These are phyloP conservation scores for Didymella pomorum DNA, from an alignment of 2,329 filamentous ascomycete species.

Conservation along the genomic window DNA sequence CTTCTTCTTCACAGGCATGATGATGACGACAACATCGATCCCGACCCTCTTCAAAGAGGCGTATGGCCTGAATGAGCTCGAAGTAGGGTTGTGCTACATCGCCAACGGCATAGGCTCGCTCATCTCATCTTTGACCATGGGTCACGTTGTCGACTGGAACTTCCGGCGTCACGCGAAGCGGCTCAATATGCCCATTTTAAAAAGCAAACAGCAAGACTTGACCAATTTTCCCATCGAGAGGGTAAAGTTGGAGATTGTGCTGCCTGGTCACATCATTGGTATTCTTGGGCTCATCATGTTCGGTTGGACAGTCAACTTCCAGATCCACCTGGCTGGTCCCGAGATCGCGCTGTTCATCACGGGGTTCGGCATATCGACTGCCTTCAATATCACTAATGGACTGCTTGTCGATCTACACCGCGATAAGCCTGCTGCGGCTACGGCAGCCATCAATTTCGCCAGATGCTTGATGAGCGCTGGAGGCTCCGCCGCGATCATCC, in stretches of 20 bases:
- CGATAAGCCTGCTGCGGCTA: slow-evolving; percentile 51
- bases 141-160: slow-evolving; percentile 70
- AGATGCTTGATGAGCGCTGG: slow-evolving; percentile 51
- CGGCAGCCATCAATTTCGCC: slow-evolving; percentile 49
- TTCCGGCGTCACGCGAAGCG: slow-evolving; percentile 72
- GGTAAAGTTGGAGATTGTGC: slow-evolving; percentile 52
- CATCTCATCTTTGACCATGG: slow-evolving; percentile 39
- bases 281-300: slow-evolving; percentile 49
- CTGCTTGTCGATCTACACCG: slow-evolving; percentile 56
- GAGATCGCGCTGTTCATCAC: slow-evolving; percentile 62
- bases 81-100: slow-evolving; percentile 45
- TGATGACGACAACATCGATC: slow-evolving; percentile 38
- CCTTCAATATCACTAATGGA: slow-evolving; percentile 55
- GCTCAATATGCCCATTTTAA: slow-evolving; percentile 68
- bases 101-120: slow-evolving; percentile 39
- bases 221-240: slow-evolving; percentile 61
- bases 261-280: slow-evolving; percentile 47
- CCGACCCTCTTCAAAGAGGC: slow-evolving; percentile 39
- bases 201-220: slow-evolving; percentile 64
- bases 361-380: slow-evolving; percentile 64
- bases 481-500: slow-evolving; percentile 50
- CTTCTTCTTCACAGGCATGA: slow-evolving; percentile 46
- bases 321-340: slow-evolving; percentile 51
- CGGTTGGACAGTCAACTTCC: slow-evolving; percentile 53
- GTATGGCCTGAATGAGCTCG: slow-evolving; percentile 41